These are phyloP conservation scores for Priceomyces haplophilus DNA, from an alignment of 805 yeast species.

Conservation along the genomic window DNA sequence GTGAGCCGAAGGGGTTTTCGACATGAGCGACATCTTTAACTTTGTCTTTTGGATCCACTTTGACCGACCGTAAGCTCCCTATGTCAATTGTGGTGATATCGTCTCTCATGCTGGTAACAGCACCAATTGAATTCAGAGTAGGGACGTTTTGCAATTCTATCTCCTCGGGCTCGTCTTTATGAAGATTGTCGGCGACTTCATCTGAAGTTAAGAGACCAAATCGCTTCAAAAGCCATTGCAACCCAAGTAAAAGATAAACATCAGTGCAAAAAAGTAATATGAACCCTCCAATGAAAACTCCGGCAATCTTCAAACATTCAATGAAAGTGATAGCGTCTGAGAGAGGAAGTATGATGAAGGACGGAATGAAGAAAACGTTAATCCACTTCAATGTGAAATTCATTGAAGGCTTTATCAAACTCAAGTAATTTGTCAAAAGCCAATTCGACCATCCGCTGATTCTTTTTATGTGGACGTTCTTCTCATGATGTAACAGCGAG, in stretches of 20 bases:
- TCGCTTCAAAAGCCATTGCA: slow-evolving; percentile 18
- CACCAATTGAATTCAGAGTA: slow-evolving; percentile 11
- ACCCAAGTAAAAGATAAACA: slow-evolving; percentile 34
- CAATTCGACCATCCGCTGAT: slow-evolving; percentile 15
- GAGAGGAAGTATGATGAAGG: slow-evolving; percentile 68
- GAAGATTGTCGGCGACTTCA: neutral
- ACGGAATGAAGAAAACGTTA: slow-evolving; percentile 73
- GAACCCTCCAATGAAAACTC: slow-evolving; percentile 67
- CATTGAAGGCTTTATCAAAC: slow-evolving; percentile 54
- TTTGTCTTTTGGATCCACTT: slow-evolving; percentile 6
- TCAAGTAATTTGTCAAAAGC: slow-evolving; percentile 29
- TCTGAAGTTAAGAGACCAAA: slow-evolving; percentile 10
- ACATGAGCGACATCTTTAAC: slow-evolving; percentile 1
- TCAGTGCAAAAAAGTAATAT: slow-evolving; percentile 44
- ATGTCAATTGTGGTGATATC: slow-evolving; percentile 41
- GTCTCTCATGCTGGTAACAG: slow-evolving; percentile 26
- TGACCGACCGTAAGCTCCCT: slow-evolving; percentile 14
- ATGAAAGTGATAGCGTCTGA: slow-evolving; percentile 61
- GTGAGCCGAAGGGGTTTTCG: slow-evolving; percentile 17
- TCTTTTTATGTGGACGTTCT: slow-evolving; percentile 5
- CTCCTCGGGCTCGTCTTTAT: slow-evolving; percentile 12
- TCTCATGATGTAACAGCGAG: slow-evolving; percentile 3
- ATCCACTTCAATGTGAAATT: slow-evolving; percentile 75
- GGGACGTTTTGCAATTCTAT: slow-evolving; percentile 13
- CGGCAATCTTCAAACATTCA: slow-evolving; percentile 73